Conservation (phyloP, 2,329 filamentous ascomycete genomes). For the Calonectria fujianensis region DNA sequence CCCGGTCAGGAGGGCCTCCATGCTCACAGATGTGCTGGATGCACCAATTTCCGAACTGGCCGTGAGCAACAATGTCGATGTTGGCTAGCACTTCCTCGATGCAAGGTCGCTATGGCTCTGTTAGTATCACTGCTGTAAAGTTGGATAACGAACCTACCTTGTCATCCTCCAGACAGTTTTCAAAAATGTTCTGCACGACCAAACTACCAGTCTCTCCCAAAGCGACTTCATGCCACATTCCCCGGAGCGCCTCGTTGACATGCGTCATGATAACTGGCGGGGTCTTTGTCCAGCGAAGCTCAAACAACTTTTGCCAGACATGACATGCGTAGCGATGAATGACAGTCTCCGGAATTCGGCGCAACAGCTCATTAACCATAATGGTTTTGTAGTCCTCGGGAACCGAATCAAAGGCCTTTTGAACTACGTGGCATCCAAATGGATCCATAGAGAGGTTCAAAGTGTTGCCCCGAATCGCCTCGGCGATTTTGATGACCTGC, state of each 20-base stretch:
- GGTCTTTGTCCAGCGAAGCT: conserved; percentile 94
- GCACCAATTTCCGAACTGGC: conserved; percentile 99
- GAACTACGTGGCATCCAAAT: conserved; percentile 97
- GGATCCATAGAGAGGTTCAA: conserved; percentile 98
- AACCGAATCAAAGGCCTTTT: conserved; percentile 98
- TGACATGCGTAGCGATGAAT: conserved; percentile 99
- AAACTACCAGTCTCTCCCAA: conserved; percentile 97
- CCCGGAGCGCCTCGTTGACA: conserved; percentile 94
- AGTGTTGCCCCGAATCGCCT: conserved; percentile 94
- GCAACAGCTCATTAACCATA: conserved; percentile 98
- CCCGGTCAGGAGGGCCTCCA: conserved; percentile 91
- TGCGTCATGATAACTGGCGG: conserved; percentile 99
- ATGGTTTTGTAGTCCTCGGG: conserved; percentile 98
- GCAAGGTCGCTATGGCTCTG: conserved; percentile 83
- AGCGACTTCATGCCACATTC: conserved; percentile 99
- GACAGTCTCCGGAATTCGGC: conserved; percentile 96
- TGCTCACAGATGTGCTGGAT: conserved; percentile 99
- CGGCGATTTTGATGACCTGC: conserved; percentile 95
- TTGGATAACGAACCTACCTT: conserved; percentile 78
- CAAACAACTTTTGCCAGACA: conserved; percentile 99
- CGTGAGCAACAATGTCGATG: conserved; percentile 96
- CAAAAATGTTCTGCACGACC: conserved; percentile 99
- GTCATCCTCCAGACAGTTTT: conserved; percentile 98
- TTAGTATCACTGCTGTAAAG: conserved; percentile 42
- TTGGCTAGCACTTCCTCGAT: conserved; percentile 97